These are phyloP conservation scores for Hylodesmum podocarpum DNA, from an alignment of 306 rosid genomes.

Conservation along the genomic window DNA sequence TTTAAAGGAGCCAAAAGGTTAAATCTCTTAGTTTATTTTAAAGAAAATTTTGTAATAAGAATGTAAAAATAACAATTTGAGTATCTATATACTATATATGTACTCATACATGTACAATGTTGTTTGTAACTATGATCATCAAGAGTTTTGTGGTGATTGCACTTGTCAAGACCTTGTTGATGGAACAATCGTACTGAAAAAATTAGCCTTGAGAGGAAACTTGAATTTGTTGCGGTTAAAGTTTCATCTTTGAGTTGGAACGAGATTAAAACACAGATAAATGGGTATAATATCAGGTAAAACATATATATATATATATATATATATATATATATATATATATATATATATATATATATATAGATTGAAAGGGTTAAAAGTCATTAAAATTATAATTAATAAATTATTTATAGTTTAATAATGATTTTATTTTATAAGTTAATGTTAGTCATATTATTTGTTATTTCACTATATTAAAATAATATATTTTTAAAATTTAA, in stretches of 20 bases:
- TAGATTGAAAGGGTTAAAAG: too few species aligned
- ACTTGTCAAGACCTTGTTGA: slow-evolving; percentile 40
- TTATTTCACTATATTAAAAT: too few species aligned
- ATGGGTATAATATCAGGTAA: not conserved
- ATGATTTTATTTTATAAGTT: too few species aligned
- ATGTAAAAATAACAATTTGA: too few species aligned
- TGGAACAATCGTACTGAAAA: slow-evolving; percentile 15
- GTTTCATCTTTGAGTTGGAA: not conserved
- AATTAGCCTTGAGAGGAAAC: not conserved
- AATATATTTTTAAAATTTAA: too few species aligned
- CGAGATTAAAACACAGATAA: not conserved
- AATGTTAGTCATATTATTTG: too few species aligned
- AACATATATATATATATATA: too few species aligned
- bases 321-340: too few species aligned
- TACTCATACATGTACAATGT: not conserved
- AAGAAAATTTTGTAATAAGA: not conserved
- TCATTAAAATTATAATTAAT: too few species aligned
- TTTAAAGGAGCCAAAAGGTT: not conserved
- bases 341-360: too few species aligned
- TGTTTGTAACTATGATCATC: not conserved
- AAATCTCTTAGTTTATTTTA: not conserved
- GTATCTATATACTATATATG: not conserved
- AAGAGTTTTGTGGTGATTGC: slow-evolving; percentile 10
- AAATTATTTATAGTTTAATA: too few species aligned
- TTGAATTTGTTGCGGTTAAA: not conserved